Evolutionary conservation across 345 rosid species (phyloP).

Genomic region (Microcos paniculata): DNA sequence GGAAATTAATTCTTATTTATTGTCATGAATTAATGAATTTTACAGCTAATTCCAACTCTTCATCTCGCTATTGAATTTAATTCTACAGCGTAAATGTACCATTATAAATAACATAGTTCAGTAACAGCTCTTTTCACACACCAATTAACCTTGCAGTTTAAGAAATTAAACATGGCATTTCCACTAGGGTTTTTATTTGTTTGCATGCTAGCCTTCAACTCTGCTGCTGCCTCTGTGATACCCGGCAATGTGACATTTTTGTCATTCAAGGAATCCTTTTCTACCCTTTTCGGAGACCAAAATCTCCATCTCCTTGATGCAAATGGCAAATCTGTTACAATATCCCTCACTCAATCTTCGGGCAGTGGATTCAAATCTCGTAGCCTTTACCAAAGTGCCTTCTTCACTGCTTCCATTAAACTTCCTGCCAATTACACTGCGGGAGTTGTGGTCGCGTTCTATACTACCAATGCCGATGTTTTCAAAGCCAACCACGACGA

Average conservation of each 20-base stretch:
- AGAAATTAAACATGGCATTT: not conserved
- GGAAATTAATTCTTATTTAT: not conserved
- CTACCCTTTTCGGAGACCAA: not conserved
- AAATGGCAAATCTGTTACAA: not conserved
- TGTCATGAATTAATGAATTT: not conserved
- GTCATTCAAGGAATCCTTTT: not conserved
- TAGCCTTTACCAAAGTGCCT: constrained; percentile 74
- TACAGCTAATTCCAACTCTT: not conserved
- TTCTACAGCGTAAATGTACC: not conserved
- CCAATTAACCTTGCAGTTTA: not conserved
- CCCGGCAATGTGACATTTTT: not conserved
- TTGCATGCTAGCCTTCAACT: not conserved
- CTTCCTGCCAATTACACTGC: constrained; percentile 85
- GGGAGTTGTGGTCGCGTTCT: constrained; percentile 90
- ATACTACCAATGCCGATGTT: constrained; percentile 81
- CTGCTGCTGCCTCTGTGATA: not conserved
- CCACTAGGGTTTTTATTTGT: not conserved
- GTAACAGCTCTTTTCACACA: not conserved
- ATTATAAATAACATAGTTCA: not conserved
- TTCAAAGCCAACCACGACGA: constrained; percentile 87
- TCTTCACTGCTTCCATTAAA: constrained; percentile 86
- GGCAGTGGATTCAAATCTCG: constrained; percentile 72
- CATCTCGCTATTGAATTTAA: not conserved
- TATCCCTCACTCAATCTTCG: not conserved
- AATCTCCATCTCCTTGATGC: not conserved